These are phyloP conservation scores for Asterophora lycoperdoides DNA, from an alignment of 768 basidiomycete genomes.

Conservation along the genomic window DNA sequence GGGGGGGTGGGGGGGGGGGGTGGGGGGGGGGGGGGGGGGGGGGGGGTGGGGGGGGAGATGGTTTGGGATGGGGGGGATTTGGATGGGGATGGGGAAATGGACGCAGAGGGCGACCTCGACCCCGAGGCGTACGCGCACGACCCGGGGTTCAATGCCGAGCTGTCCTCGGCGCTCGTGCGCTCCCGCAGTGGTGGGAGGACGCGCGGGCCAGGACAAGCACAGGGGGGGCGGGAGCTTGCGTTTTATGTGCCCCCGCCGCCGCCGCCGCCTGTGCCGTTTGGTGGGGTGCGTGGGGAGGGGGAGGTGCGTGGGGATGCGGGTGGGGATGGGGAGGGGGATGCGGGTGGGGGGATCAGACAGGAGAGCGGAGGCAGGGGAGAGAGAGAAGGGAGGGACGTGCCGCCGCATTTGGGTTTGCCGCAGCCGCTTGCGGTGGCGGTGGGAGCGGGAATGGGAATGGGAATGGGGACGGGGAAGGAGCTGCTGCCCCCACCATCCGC, in stretches of 20 bases:
- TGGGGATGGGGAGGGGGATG: conserved; percentile 20
- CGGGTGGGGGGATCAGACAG: conserved; percentile 25
- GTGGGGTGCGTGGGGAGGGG: neutral
- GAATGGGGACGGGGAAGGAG: neutral
- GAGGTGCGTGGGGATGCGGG: neutral
- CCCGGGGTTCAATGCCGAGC: too few species aligned
- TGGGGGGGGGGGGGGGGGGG: too few species aligned
- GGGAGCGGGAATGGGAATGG: neutral
- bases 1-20: too few species aligned
- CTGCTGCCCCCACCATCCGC: neutral
- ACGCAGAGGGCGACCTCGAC: too few species aligned
- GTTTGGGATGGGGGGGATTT: neutral
- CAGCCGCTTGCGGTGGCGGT: conserved; percentile 1
- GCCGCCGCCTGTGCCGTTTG: too few species aligned
- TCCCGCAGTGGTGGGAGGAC: too few species aligned
- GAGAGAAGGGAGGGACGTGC: conserved; percentile 15
- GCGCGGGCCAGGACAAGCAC: too few species aligned
- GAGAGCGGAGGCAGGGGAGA: neutral
- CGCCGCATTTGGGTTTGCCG: conserved; percentile 27
- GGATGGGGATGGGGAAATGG: neutral
- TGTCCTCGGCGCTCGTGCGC: too few species aligned
- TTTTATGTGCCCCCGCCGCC: too few species aligned
- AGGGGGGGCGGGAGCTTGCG: too few species aligned
- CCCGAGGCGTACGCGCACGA: too few species aligned
- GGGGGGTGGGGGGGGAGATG: too few species aligned